A percentile compares a stretch with the other conserved stretches of the same genome.
Conservation (phyloP, 2,329 filamentous ascomycete species). For the Trichoderma semiorbis region DNA sequence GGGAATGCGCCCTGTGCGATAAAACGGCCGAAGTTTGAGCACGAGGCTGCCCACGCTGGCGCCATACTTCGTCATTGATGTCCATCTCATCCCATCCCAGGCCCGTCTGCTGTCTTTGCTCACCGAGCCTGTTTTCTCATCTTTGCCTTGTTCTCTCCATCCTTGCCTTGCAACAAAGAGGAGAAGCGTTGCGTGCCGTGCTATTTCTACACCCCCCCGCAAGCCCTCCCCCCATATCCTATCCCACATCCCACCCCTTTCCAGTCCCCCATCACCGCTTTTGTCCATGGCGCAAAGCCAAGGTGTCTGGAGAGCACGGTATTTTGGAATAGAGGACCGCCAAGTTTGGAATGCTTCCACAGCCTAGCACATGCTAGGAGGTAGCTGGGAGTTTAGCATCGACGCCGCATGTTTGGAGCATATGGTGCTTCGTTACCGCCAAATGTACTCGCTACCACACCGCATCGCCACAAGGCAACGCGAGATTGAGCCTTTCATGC, state of each 20-base stretch:
- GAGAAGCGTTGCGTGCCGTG: not conserved
- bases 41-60: not conserved
- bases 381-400: not conserved
- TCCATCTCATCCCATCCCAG: not conserved
- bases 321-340: not conserved
- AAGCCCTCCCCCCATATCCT: not conserved
- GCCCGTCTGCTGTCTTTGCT: not conserved
- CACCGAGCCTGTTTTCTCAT: slow-evolving; percentile 5
- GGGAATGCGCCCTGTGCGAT: not conserved
- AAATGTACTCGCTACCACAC: not conserved
- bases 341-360: not conserved
- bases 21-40: slow-evolving; percentile 4
- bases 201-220: not conserved
- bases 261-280: not conserved
- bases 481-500: not conserved
- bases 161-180: not conserved
- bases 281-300: not conserved
- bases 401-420: not conserved
- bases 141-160: not conserved
- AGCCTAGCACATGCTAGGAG: not conserved
- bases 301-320: not conserved
- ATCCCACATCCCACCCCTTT: not conserved
- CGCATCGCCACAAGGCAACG: not conserved
- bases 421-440: not conserved
- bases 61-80: not conserved